A percentile compares a stretch with the other conserved stretches of the same genome.
These are phyloP conservation scores for Lentinula boryana DNA, from an alignment of 768 basidiomycete genomes.

Conservation along the genomic window DNA sequence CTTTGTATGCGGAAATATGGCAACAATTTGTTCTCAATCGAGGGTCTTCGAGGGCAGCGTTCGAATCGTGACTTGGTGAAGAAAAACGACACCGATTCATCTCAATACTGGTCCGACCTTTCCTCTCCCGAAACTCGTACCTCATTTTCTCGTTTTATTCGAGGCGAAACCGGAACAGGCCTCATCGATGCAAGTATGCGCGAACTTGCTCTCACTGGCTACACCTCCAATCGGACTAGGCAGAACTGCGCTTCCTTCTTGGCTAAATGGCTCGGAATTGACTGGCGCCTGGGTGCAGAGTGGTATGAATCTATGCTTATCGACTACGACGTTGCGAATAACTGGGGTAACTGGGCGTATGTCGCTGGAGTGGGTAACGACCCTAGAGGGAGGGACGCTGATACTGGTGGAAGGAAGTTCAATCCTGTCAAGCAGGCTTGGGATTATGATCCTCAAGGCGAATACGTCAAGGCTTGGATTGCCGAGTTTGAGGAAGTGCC, in stretches of 20 bases:
- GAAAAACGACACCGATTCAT: slow-evolving; percentile 14
- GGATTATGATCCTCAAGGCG: slow-evolving; percentile 8
- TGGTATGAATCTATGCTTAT: slow-evolving; percentile 34
- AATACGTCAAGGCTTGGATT: slow-evolving; percentile 9
- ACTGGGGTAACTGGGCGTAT: slow-evolving; percentile 13
- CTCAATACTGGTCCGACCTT: slow-evolving; percentile 11
- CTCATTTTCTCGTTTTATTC: slow-evolving; percentile 19
- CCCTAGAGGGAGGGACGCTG: background rate
- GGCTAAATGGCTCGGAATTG: slow-evolving; percentile 30
- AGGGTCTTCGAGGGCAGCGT: slow-evolving; percentile 22
- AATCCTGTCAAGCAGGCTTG: slow-evolving; percentile 8
- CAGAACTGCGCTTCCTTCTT: slow-evolving; percentile 40
- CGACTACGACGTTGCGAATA: slow-evolving; percentile 23
- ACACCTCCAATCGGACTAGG: slow-evolving; percentile 34
- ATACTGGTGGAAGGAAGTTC: background rate
- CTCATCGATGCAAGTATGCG: slow-evolving; percentile 34
- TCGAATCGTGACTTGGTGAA: background rate
- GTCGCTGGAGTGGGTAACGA: slow-evolving; percentile 9
- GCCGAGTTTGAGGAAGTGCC: slow-evolving; percentile 1
- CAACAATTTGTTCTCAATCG: slow-evolving; percentile 27
- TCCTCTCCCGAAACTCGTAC: slow-evolving; percentile 12
- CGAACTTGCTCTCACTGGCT: slow-evolving; percentile 27
- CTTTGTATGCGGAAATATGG: slow-evolving; percentile 23
- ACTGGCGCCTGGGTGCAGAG: slow-evolving; percentile 40
- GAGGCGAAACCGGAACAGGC: slow-evolving; percentile 30